phyloP scores from a whole-genome alignment of 345 rosid genomes.

The Lepidium sativum region DNA sequence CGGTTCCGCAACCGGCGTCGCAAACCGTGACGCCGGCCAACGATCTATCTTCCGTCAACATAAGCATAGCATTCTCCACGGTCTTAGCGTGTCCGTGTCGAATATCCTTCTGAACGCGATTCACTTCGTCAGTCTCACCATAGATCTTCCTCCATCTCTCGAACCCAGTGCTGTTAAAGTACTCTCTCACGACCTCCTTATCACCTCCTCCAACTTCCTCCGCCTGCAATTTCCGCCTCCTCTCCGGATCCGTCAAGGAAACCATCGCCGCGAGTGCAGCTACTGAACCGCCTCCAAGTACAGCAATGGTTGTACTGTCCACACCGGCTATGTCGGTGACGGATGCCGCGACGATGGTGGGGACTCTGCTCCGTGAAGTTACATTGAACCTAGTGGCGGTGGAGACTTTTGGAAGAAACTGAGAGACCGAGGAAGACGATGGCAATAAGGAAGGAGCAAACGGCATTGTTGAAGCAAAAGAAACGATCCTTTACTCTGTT shows the following conservation, averaged over 20 bases:
- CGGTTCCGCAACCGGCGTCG: conserved; percentile 94
- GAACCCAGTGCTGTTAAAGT: conserved; percentile 80
- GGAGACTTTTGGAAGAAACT: conserved; percentile 23
- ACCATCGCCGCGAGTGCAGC: conserved; percentile 80
- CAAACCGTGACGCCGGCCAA: conserved; percentile 72
- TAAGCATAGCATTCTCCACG: conserved; percentile 62
- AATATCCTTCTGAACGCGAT: conserved; percentile 71
- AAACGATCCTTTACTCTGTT: conserved; percentile 8
- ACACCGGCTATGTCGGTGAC: conserved; percentile 36
- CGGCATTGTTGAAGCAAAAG: conserved; percentile 47
- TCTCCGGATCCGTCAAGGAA: conserved; percentile 70
- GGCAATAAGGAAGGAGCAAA: conserved; percentile 43
- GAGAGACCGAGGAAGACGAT: conserved; percentile 35
- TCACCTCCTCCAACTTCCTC: conserved; percentile 92
- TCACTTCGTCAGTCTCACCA: conserved; percentile 83
- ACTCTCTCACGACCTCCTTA: conserved; percentile 87
- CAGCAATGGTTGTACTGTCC: conserved; percentile 59
- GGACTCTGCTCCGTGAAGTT: conserved; percentile 15
- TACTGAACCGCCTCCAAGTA: conserved; percentile 73
- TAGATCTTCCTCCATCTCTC: conserved; percentile 95
- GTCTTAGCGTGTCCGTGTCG: conserved; percentile 81
- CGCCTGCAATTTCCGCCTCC: conserved; percentile 72
- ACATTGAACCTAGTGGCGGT: conserved; percentile 19
- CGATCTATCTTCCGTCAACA: conserved; percentile 69
- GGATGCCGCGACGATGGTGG: conserved; percentile 35